Evolutionary conservation across 148 eudicot genomes (phyloP).

Genomic region (Salicornia ramosissima): DNA sequence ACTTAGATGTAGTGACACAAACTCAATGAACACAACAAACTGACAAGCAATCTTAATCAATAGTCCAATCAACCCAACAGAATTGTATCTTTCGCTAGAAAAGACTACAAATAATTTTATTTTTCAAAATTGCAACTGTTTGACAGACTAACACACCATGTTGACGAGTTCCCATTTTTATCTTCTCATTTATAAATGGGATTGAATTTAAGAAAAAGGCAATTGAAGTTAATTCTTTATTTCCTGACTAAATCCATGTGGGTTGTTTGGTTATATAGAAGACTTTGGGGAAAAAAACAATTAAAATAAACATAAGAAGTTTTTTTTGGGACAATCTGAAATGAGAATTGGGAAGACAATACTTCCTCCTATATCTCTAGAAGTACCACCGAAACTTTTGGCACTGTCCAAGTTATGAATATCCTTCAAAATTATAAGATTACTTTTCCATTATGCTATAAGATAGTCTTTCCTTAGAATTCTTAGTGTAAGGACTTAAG

Average conservation of each 20-base stretch:
- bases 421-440: background rate
- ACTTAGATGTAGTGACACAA: background rate
- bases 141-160: too few relatives aligned
- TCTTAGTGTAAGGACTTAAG: background rate
- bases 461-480: background rate
- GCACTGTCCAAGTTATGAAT: background rate
- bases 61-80: constrained; percentile 2
- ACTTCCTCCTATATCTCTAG: too few relatives aligned
- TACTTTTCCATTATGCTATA: background rate
- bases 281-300: background rate
- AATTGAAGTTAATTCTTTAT: background rate
- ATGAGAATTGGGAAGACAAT: background rate
- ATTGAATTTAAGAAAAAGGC: too few relatives aligned
- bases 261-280: too few relatives aligned
- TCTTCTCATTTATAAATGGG: background rate
- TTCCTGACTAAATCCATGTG: background rate
- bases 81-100: background rate
- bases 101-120: background rate
- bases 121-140: too few relatives aligned
- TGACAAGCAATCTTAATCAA: background rate
- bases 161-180: too few relatives aligned
- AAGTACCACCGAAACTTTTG: too few relatives aligned
- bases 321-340: background rate
- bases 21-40: background rate
- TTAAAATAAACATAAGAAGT: background rate